Base-by-base conservation (phyloP, 495 filamentous ascomycete species). In the Echria macrotheca region DNA sequence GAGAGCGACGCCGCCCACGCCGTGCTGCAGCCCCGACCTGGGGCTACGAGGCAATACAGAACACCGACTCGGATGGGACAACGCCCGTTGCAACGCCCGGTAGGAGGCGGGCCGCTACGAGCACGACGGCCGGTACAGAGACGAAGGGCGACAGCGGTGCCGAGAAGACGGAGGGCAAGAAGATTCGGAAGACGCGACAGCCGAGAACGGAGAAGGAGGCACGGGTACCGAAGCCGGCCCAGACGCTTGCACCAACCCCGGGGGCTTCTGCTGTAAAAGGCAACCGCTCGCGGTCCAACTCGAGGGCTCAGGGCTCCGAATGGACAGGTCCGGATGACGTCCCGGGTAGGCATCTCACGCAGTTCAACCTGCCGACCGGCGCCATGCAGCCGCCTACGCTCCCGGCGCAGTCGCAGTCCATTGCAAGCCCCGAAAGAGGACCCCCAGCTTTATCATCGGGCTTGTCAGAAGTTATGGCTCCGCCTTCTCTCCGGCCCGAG, bases 121-220 rank as follows among this genome's bases (percentile, higher is more conserved):
- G 40, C 9, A 40, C 49, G 6, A 41, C 49, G 17, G 43, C 22
- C 19, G 23, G 28, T 0, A 74, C 72, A 40, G 57, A 65, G 4
- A 15, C 50, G 3, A 75, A 77, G 53, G 69, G 70, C 22, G 81
- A 84, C 28, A 68, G 69, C 38, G 61, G 63, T 28, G 53, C 69
- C 5, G 84, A 86, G 54, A 84, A 79, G 59, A 61, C 78, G 4
- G 68, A 76, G 36, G 63, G 65, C 31, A 67, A 74, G 54, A 69
- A 65, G 60, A 67, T 72, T n/a, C 52, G 63, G 40, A 74, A 74
- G 46, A 71, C 65, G 31, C 71, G 77, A 41, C 67, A 70, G 35
- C 57, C 67, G 23, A 74, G 68, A 45, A 66, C 58, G 10, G 66
- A 71, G 31, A 68, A 72, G 49, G 67, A 66, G 37, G 28, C 58